Evolutionary conservation across 257 asterid genomes (phyloP).

Genomic region (Nicotiana tomentosiformis): DNA sequence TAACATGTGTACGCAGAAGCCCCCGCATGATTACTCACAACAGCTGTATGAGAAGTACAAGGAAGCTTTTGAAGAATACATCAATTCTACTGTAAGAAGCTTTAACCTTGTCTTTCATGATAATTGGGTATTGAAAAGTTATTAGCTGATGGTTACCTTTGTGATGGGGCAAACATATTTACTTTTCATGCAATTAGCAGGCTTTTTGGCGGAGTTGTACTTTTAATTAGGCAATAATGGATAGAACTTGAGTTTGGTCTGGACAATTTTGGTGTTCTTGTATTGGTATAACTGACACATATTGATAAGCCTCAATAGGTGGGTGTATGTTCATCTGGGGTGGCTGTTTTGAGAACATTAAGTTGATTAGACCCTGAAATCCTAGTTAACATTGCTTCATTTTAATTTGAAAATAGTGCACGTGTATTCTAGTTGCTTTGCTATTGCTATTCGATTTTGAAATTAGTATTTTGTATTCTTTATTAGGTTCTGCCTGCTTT

Average conservation of each 20-base stretch:
- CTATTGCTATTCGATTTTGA: not conserved
- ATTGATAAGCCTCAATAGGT: not conserved
- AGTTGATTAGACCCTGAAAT: not conserved
- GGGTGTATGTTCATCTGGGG: not conserved
- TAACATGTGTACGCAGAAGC: conserved; percentile 38
- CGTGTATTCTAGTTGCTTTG: not conserved
- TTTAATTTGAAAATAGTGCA: not conserved
- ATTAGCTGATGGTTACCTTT: not conserved
- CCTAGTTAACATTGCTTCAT: not conserved
- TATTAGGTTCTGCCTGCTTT: conserved; percentile 42
- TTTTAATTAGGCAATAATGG: not conserved
- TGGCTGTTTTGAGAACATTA: not conserved
- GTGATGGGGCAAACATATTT: not conserved
- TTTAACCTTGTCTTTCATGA: not conserved
- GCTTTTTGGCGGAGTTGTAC: not conserved
- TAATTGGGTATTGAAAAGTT: not conserved
- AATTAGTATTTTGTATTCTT: not conserved
- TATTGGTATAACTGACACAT: not conserved
- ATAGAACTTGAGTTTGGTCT: not conserved
- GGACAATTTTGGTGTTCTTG: not conserved
- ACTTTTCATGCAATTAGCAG: not conserved
- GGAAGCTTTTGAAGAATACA: conserved; percentile 34
- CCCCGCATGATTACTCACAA: conserved; percentile 37
- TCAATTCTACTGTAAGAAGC: conserved; percentile 27
- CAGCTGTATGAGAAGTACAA: conserved; percentile 40